Evolutionary conservation across 2,329 filamentous ascomycete species (phyloP).

Genomic region (Fusarium neocosmosporiellum): DNA sequence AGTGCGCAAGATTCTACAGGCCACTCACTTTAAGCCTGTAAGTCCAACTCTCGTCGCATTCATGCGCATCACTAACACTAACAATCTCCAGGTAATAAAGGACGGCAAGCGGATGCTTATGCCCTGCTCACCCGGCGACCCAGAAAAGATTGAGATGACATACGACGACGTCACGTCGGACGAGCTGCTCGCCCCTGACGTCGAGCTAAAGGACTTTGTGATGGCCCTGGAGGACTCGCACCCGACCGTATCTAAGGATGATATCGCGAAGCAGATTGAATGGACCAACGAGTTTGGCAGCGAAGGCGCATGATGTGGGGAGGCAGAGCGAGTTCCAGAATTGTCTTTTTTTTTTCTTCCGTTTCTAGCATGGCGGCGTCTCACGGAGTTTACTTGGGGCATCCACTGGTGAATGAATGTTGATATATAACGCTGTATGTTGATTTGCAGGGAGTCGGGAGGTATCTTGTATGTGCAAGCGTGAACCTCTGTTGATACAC

Average conservation of each 20-base stretch:
- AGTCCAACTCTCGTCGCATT: constrained; percentile 25
- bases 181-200: constrained; percentile 84
- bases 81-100: constrained; percentile 69
- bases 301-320: constrained; percentile 71
- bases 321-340: constrained; percentile 32
- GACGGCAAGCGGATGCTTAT: constrained; percentile 78
- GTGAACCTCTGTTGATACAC: constrained; percentile 3
- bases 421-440: constrained; percentile 17
- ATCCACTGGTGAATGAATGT: constrained; percentile 30
- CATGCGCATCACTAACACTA: constrained; percentile 10
- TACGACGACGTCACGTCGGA: constrained; percentile 91
- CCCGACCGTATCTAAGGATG: constrained; percentile 90
- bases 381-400: constrained; percentile 38
- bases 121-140: constrained; percentile 93
- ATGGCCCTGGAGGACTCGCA: constrained; percentile 89
- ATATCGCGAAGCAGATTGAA: constrained; percentile 84
- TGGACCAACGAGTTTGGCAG: constrained; percentile 98
- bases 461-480: constrained; percentile 6
- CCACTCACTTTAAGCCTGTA: constrained; percentile 97
- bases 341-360: constrained; percentile 29
- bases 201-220: constrained; percentile 91
- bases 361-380: constrained; percentile 41
- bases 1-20: constrained; percentile 94
- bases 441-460: constrained; percentile 13
- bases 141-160: constrained; percentile 88